Conservation (phyloP, 202 grass and related monocot species). For the Carex sylvatica region DNA sequence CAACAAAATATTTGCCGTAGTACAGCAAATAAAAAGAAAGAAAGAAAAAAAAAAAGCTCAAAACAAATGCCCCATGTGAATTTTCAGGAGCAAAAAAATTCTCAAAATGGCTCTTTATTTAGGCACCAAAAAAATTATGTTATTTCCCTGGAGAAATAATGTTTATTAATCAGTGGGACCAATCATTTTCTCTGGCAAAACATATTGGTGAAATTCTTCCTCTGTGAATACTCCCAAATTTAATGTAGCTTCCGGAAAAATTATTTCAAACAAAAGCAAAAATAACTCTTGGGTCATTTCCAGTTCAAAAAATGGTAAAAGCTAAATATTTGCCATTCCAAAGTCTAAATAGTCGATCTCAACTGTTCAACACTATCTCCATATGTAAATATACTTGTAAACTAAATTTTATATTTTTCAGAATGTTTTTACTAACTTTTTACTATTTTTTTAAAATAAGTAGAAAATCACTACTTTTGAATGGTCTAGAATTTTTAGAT, state of each 20-base stretch:
- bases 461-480: no score
- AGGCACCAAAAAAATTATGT: neutral
- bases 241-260: conserved; percentile 80
- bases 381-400: no score
- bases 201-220: conserved; percentile 86
- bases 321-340: no score
- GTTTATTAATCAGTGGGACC: conserved; percentile 46
- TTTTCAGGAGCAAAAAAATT: conserved; percentile 10
- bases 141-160: neutral
- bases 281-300: neutral
- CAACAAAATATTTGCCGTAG: neutral
- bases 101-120: conserved; percentile 7
- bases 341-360: no score
- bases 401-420: no score
- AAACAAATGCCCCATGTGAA: neutral
- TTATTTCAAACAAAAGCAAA: neutral
- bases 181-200: conserved; percentile 97
- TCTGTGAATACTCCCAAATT: conserved; percentile 67
- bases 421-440: no score
- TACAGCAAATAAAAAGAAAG: neutral
- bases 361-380: no score
- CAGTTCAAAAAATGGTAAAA: no score
- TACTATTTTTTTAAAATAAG: no score
- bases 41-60: neutral
- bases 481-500: no score